These are phyloP conservation scores for Prunus mume DNA, from an alignment of 306 rosid species.

Conservation along the genomic window DNA sequence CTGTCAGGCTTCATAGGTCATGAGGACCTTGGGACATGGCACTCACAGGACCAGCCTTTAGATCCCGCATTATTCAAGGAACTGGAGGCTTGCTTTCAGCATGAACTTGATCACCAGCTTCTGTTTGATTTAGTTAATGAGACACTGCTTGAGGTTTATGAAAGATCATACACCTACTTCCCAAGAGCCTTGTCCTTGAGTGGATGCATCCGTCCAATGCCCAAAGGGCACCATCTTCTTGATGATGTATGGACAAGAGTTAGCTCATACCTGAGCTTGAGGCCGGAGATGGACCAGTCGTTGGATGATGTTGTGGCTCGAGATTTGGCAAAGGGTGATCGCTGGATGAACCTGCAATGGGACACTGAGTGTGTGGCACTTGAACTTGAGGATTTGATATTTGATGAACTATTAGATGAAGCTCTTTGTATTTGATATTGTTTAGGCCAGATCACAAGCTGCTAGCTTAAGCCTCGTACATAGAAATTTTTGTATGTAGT, in stretches of 20 bases:
- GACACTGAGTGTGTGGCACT: constrained; percentile 66
- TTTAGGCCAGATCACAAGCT: background rate
- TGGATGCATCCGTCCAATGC: constrained; percentile 42
- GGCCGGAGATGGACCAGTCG: constrained; percentile 74
- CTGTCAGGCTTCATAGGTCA: constrained; percentile 51
- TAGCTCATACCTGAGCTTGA: constrained; percentile 43
- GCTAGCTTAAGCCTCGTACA: background rate
- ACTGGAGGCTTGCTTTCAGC: constrained; percentile 31
- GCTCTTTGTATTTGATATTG: constrained; percentile 33
- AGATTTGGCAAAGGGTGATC: constrained; percentile 50
- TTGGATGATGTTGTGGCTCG: constrained; percentile 70
- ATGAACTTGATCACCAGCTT: constrained; percentile 58
- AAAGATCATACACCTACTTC: constrained; percentile 55
- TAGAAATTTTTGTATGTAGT: constrained; percentile 1
- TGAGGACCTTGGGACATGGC: constrained; percentile 38
- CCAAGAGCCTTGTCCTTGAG: constrained; percentile 54
- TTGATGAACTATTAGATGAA: constrained; percentile 76
- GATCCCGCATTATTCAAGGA: constrained; percentile 47
- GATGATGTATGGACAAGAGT: constrained; percentile 51
- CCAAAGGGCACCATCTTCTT: constrained; percentile 51
- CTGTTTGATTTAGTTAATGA: constrained; percentile 67
- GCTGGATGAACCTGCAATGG: constrained; percentile 77
- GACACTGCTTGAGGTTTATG: constrained; percentile 48
- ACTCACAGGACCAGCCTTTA: constrained; percentile 53
- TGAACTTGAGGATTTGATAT: constrained; percentile 70